These are phyloP conservation scores for Pseudocercospora fuligena DNA, from an alignment of 2,329 filamentous ascomycete species.

Conservation along the genomic window DNA sequence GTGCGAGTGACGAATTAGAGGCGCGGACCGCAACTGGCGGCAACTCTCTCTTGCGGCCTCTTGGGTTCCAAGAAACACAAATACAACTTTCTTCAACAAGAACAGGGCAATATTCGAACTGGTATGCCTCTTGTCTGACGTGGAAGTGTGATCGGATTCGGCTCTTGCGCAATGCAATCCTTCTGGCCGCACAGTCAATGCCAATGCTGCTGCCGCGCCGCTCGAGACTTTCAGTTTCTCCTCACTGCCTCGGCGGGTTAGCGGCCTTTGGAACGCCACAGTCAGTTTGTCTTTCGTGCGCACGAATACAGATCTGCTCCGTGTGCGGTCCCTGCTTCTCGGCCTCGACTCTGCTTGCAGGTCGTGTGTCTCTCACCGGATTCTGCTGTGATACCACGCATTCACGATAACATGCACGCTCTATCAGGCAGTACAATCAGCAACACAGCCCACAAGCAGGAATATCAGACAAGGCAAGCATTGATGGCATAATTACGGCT, in stretches of 20 bases:
- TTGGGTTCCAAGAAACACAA: not conserved
- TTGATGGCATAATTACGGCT: constrained; percentile 9
- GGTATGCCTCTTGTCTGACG: not conserved
- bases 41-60: not conserved
- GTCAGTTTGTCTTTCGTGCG: not conserved
- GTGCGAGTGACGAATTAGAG: constrained; percentile 1
- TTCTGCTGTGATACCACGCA: not conserved
- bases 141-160: not conserved
- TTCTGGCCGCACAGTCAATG: not conserved
- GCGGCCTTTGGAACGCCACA: constrained; percentile 5
- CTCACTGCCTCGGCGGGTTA: not conserved
- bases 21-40: not conserved
- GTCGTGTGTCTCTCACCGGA: not conserved
- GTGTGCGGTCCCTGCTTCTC: constrained; percentile 3
- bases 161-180: not conserved
- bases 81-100: too few relatives aligned
- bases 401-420: not conserved
- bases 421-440: not conserved
- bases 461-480: not conserved
- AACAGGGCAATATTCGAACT: too few relatives aligned
- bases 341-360: not conserved
- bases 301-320: constrained; percentile 5
- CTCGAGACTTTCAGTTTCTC: not conserved
- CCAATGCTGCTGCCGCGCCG: not conserved
- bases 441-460: not conserved